phyloP scores from a whole-genome alignment of 2,329 filamentous ascomycete genomes.

The Penicillium sclerotigenum region DNA sequence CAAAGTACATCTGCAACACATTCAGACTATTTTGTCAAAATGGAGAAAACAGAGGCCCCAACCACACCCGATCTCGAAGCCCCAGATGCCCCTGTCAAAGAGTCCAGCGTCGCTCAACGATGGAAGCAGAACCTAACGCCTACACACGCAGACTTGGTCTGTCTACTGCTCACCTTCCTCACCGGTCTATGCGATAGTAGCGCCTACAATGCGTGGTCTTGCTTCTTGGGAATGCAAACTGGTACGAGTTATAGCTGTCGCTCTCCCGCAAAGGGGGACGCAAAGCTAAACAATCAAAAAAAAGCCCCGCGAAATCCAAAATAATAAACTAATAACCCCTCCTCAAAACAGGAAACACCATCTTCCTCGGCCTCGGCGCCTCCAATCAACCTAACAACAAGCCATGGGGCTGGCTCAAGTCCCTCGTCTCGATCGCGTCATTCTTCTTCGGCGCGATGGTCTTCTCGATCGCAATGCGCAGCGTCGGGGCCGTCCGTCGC shows the following conservation, averaged over 20 bases:
- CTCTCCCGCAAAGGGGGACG: neutral
- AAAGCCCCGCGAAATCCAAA: neutral
- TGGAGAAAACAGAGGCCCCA: slow-evolving; percentile 20
- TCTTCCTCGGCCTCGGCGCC: slow-evolving; percentile 47
- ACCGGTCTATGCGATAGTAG: slow-evolving; percentile 47
- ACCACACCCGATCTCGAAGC: slow-evolving; percentile 22
- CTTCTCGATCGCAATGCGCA: slow-evolving; percentile 40
- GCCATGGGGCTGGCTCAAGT: slow-evolving; percentile 46
- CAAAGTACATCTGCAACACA: neutral
- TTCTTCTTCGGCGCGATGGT: slow-evolving; percentile 44
- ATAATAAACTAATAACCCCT: neutral
- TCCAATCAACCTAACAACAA: slow-evolving; percentile 39
- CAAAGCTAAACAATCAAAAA: neutral
- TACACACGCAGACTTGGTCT: slow-evolving; percentile 38
- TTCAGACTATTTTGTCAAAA: neutral
- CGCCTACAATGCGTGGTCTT: slow-evolving; percentile 48
- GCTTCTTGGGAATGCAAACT: slow-evolving; percentile 49
- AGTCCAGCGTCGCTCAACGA: slow-evolving; percentile 18
- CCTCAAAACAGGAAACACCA: slow-evolving; percentile 40
- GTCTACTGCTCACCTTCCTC: slow-evolving; percentile 40
- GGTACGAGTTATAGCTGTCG: slow-evolving; percentile 30
- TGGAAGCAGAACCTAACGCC: slow-evolving; percentile 33
- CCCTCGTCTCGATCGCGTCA: slow-evolving; percentile 40
- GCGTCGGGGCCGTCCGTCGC: slow-evolving; percentile 33
- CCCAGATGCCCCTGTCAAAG: slow-evolving; percentile 4